Conservation (phyloP, 495 filamentous ascomycete species). For the Annulohypoxylon bovei region DNA sequence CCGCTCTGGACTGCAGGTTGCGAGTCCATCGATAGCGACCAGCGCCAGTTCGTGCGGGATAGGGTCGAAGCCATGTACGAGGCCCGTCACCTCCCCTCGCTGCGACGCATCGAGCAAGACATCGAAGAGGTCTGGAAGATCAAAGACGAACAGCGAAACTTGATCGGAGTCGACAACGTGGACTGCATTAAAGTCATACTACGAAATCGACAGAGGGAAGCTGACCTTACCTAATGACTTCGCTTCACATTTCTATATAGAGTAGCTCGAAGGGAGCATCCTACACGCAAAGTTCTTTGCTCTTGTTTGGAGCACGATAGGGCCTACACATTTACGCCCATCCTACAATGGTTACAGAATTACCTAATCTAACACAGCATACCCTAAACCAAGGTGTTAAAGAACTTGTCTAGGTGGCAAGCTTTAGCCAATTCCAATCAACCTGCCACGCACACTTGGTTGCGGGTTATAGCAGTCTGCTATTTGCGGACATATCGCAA, state of each 20-base stretch:
- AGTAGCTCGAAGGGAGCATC: background rate
- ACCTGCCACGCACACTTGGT: background rate
- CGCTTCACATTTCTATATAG: background rate
- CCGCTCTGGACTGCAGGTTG: conserved; percentile 48
- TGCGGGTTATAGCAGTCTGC: background rate
- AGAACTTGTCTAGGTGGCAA: background rate
- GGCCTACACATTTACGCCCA: background rate
- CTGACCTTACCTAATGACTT: conserved; percentile 32
- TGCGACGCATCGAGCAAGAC: conserved; percentile 40
- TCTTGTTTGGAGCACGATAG: background rate
- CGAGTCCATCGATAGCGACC: conserved; percentile 39
- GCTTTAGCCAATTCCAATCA: background rate
- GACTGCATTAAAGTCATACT: conserved; percentile 45
- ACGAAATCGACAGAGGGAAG: conserved; percentile 38
- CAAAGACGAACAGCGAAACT: conserved; percentile 41
- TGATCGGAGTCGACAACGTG: conserved; percentile 42
- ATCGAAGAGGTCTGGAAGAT: conserved; percentile 44
- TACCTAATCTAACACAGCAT: background rate
- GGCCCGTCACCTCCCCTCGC: conserved; percentile 42
- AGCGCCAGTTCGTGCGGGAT: conserved; percentile 41
- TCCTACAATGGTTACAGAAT: background rate
- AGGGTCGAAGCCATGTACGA: conserved; percentile 43
- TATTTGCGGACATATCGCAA: background rate
- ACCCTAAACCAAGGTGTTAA: background rate
- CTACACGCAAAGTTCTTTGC: background rate